Conservation (phyloP, 1,284 basidiomycete species). For the Moesziomyces antarcticus region DNA sequence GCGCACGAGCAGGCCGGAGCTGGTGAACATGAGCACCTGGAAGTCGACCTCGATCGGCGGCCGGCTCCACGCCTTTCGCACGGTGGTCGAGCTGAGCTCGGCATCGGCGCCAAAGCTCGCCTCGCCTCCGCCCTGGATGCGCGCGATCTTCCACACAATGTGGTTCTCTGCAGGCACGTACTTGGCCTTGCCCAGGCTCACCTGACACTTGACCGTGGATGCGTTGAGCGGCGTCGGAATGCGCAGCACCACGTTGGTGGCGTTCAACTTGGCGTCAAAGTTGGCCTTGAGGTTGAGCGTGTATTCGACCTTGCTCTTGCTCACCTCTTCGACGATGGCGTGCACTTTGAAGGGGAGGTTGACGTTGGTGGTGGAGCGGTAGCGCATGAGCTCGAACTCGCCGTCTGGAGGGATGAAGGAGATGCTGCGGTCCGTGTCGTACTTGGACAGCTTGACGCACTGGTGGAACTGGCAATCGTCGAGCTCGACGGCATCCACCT, state of each 20-base stretch:
- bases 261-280: slow-evolving; percentile 90
- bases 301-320: slow-evolving; percentile 90
- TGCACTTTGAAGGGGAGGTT: slow-evolving; percentile 91
- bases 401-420: slow-evolving; percentile 98
- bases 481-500: slow-evolving; percentile 73
- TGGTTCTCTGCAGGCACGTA: slow-evolving; percentile 94
- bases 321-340: slow-evolving; percentile 90
- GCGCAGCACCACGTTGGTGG: slow-evolving; percentile 88
- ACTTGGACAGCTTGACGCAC: slow-evolving; percentile 93
- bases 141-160: slow-evolving; percentile 96
- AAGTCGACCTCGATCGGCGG: slow-evolving; percentile 98
- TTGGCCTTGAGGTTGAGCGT: slow-evolving; percentile 87
- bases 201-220: slow-evolving; percentile 89
- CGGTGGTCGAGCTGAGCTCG: slow-evolving; percentile 82
- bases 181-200: slow-evolving; percentile 92
- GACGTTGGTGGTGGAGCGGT: slow-evolving; percentile 93
- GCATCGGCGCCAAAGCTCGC: slow-evolving; percentile 86
- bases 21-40: slow-evolving; percentile 97
- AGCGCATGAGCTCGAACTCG: slow-evolving; percentile 98
- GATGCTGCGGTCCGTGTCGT: slow-evolving; percentile 91
- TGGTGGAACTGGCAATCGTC: slow-evolving; percentile 99
- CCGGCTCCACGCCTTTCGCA: slow-evolving; percentile 89
- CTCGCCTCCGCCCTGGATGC: slow-evolving; percentile 92
- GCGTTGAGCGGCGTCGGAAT: slow-evolving; percentile 97
- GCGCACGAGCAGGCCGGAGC: slow-evolving; percentile 92